phyloP scores from a whole-genome alignment of 108 stramenopile species.

The Pseudonitzschia pungens region DNA sequence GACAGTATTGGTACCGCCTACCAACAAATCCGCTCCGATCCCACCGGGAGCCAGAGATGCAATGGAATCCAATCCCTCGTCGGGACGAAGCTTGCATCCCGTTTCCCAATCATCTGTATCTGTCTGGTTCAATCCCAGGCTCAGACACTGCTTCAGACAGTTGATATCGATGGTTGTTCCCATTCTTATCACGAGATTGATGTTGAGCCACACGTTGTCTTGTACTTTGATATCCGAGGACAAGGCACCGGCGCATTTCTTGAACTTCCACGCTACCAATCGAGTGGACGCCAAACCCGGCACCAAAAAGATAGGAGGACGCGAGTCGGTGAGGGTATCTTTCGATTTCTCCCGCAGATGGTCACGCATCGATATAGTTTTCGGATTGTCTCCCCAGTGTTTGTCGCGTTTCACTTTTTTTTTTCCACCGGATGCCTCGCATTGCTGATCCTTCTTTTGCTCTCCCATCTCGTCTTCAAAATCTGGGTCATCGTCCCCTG shows the following conservation, averaged over 20 bases:
- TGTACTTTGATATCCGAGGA: slow-evolving; percentile 77
- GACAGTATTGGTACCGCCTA: slow-evolving; percentile 84
- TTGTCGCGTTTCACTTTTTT: slow-evolving; percentile 53
- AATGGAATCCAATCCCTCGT: slow-evolving; percentile 86
- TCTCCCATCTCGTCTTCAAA: slow-evolving; percentile 1
- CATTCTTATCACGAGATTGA: slow-evolving; percentile 77
- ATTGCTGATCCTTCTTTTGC: slow-evolving; percentile 26
- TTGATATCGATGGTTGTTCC: slow-evolving; percentile 63
- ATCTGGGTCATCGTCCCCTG: slow-evolving; percentile 25
- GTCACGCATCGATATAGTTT: slow-evolving; percentile 70
- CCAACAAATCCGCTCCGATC: slow-evolving; percentile 56
- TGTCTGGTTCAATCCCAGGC: slow-evolving; percentile 71
- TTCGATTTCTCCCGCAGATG: slow-evolving; percentile 34
- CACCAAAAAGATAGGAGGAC: slow-evolving; percentile 83
- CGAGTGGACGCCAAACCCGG: slow-evolving; percentile 85
- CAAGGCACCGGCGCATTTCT: slow-evolving; percentile 60
- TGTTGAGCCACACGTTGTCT: slow-evolving; percentile 86
- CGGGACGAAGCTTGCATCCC: slow-evolving; percentile 87
- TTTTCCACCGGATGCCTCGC: slow-evolving; percentile 34
- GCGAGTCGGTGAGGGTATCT: slow-evolving; percentile 26
- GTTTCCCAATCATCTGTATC: slow-evolving; percentile 59
- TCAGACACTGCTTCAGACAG: slow-evolving; percentile 78
- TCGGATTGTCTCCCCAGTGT: slow-evolving; percentile 78
- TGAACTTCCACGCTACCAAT: slow-evolving; percentile 79
- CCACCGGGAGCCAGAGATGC: slow-evolving; percentile 72